Percentiles rank a stretch among this genome's conserved stretches.
phyloP scores from a whole-genome alignment of 73 alveolate genomes.

The Paramecium tetraurelia region DNA sequence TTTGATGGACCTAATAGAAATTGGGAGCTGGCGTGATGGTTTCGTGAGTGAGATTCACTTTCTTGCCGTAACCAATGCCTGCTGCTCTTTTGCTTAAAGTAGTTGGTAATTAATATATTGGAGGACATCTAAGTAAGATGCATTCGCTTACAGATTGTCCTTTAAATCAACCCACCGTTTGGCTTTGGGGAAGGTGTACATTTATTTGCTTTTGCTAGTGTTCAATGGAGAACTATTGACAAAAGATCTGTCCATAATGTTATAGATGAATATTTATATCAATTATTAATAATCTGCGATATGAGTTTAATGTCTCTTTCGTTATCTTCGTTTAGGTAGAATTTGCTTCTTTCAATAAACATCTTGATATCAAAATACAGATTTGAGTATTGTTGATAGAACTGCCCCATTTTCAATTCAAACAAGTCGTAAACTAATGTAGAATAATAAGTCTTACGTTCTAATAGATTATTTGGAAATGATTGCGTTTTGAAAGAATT shows the following conservation, averaged over 20 bases:
- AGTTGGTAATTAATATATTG: conserved; percentile 46
- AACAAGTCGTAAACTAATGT: background rate
- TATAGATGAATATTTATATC: background rate
- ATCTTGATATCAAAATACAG: background rate
- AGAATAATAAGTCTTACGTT: background rate
- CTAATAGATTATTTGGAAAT: background rate
- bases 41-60: background rate
- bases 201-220: background rate
- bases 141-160: background rate
- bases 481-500: background rate
- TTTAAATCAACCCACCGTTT: background rate
- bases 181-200: background rate
- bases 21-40: conserved; percentile 56
- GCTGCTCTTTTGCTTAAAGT: conserved; percentile 49
- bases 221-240: background rate
- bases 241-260: background rate
- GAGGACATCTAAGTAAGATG: background rate
- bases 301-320: background rate
- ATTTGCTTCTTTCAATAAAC: background rate
- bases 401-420: background rate
- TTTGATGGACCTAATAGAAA: background rate
- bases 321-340: background rate
- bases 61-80: conserved; percentile 51
- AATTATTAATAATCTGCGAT: background rate
- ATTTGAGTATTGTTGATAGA: background rate